Evolutionary conservation across 2,329 filamentous ascomycete species (phyloP).

Genomic region (Exophiala lecanii-corni): DNA sequence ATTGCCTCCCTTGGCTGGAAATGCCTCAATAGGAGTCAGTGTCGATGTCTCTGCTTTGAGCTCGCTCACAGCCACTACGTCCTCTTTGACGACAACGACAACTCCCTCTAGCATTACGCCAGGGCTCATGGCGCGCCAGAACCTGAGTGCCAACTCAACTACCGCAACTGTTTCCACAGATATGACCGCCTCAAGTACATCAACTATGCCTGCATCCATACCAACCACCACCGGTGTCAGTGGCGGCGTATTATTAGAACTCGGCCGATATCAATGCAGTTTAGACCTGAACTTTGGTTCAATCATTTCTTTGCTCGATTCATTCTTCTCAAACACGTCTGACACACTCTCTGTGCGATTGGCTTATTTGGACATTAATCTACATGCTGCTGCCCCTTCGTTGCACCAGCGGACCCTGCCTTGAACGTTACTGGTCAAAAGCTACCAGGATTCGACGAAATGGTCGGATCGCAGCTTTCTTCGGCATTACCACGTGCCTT

Average conservation of each 20-base stretch:
- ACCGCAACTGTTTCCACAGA: conserved; percentile 2
- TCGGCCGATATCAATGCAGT: conserved; percentile 56
- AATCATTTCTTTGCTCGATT: conserved; percentile 47
- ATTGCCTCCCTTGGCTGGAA: conserved; percentile 20
- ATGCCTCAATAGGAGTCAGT: conserved; percentile 18
- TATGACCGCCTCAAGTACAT: conserved; percentile 1
- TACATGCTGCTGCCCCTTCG: conserved; percentile 52
- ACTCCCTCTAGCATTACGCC: conserved; percentile 1
- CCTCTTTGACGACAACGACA: neutral
- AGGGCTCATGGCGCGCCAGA: conserved; percentile 9
- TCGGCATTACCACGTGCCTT: conserved; percentile 30
- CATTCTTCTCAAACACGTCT: conserved; percentile 51
- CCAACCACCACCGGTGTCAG: conserved; percentile 25
- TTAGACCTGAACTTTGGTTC: conserved; percentile 47
- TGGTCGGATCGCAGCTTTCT: conserved; percentile 47
- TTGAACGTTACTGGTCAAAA: conserved; percentile 36
- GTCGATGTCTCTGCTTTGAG: conserved; percentile 16
- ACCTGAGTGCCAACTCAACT: neutral
- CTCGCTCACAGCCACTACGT: conserved; percentile 15
- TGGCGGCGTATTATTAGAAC: conserved; percentile 29
- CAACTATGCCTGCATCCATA: conserved; percentile 14
- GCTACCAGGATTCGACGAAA: conserved; percentile 42
- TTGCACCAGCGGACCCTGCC: conserved; percentile 40
- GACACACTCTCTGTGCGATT: conserved; percentile 53
- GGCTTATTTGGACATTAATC: conserved; percentile 52